Evolutionary conservation across 345 rosid species (phyloP), one percentile per base, ranked within the genome.

Genomic region (Pistacia vera): DNA sequence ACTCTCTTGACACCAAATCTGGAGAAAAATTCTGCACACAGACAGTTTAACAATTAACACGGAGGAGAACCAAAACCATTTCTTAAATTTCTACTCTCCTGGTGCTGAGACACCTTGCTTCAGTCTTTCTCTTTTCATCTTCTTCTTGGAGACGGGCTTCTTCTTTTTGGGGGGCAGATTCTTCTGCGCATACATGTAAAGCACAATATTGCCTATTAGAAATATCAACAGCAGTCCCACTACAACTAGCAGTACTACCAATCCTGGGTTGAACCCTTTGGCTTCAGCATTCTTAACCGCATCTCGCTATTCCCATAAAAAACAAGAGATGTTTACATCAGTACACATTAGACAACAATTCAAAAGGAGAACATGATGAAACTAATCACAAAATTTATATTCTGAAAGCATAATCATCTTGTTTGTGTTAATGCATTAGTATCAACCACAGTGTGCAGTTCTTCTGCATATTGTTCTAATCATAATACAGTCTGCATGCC

Each of bases 71-170:
- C 25, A 8, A 71, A 54, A 59, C 5, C 63, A 10, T 51, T 11
- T 38, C 59, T 30, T 13, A 9, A 59, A 49, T 20, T 8, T 58
- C 73, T 87, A 92, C 79, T 92, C 97, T 77, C 94, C 97, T 16
- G 95, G 97, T 60, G 89, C 93, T 55, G 89, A 88, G 36, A 92
- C 88, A 28, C 95, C 97, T 78, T 90, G 93, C 91, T 86, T 92
- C 89, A 90, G 79, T 71, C 82, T 84, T 77, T 89, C 97, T 82
- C 67, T 88, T 89, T 86, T 92, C 91, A 92, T 83, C 87, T 92
- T 92, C 89, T 92, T 92, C 90, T 90, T 90, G 28, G 97, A 90
- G 80, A 90, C 67, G 0, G 92, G 91, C 84, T 90, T 92, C 90
- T 89, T 92, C 87, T 88, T 92, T 76, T 64, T 90, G 2, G 85